A percentile compares a stretch with the other conserved stretches of the same genome.
Evolutionary conservation across 176 grass and related monocot genomes (phyloP).

Genomic region (Lolium multiflorum): DNA sequence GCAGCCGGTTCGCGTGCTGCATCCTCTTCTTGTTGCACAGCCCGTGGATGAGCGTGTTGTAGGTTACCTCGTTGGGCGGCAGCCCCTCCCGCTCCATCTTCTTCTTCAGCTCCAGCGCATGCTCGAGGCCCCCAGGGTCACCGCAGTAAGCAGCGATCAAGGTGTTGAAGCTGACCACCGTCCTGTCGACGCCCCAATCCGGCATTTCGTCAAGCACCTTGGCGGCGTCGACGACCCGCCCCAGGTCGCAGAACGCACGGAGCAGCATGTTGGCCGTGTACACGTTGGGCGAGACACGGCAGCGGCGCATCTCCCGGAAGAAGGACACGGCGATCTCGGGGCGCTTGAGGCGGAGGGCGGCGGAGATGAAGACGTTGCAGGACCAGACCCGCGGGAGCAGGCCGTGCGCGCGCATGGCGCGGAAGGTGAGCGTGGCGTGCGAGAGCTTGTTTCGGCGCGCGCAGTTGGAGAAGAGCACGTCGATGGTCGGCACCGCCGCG

Average conservation of each 20-base stretch:
- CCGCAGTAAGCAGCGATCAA: slow-evolving; percentile 70
- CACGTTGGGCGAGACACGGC: slow-evolving; percentile 68
- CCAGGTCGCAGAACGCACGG: slow-evolving; percentile 46
- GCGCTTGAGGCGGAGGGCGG: slow-evolving; percentile 54
- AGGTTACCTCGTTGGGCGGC: slow-evolving; percentile 53
- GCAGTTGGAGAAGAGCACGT: slow-evolving; percentile 70
- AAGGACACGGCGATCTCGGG: slow-evolving; percentile 69
- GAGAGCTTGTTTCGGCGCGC: slow-evolving; percentile 69
- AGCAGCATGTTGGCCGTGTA: slow-evolving; percentile 90
- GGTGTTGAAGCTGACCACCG: slow-evolving; percentile 65
- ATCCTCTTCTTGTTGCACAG: slow-evolving; percentile 74
- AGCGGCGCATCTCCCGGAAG: slow-evolving; percentile 79
- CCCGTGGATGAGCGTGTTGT: slow-evolving; percentile 71
- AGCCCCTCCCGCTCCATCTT: slow-evolving; percentile 65
- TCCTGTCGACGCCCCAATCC: slow-evolving; percentile 56
- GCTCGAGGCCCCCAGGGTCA: slow-evolving; percentile 38
- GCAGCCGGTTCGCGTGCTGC: slow-evolving; percentile 54
- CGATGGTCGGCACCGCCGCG: slow-evolving; percentile 49
- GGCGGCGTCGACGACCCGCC: slow-evolving; percentile 54
- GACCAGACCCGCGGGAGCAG: slow-evolving; percentile 67
- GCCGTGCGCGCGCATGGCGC: slow-evolving; percentile 68
- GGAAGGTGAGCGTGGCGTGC: slow-evolving; percentile 65
- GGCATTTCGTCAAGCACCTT: slow-evolving; percentile 69
- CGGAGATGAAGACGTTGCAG: slow-evolving; percentile 82
- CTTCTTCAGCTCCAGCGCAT: slow-evolving; percentile 57